phyloP scores from a whole-genome alignment of 2,329 filamentous ascomycete species.

The Neurospora crassa region DNA sequence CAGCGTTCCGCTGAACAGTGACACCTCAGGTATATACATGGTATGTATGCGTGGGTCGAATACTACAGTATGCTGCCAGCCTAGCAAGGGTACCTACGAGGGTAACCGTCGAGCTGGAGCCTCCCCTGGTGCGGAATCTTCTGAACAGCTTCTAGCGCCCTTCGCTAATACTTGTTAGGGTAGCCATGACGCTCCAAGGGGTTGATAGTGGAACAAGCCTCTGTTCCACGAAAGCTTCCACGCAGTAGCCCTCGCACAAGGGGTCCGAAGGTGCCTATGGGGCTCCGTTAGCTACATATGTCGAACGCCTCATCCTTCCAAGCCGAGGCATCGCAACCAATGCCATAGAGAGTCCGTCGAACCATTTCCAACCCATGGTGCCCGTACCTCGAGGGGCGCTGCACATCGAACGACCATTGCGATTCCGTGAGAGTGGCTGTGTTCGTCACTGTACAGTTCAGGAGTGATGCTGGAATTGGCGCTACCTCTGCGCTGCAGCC shows the following conservation, averaged over 20 bases:
- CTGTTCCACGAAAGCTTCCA: neutral
- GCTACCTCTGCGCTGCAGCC: neutral
- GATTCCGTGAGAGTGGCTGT: neutral
- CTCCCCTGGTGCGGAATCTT: conserved; percentile 8
- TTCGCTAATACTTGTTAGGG: neutral
- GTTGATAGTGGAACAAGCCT: neutral
- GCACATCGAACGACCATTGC: neutral
- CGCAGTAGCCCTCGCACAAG: neutral
- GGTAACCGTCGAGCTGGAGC: neutral
- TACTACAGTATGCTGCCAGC: neutral
- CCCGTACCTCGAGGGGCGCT: neutral
- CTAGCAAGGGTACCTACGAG: neutral
- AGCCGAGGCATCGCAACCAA: neutral
- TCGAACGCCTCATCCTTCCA: neutral
- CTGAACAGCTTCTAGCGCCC: conserved; percentile 10
- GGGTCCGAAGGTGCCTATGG: neutral
- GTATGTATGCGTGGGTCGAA: neutral
- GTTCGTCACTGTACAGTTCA: neutral
- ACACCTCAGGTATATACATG: neutral
- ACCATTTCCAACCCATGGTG: neutral
- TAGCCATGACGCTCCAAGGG: neutral
- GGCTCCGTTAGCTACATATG: neutral
- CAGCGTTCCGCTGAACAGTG: neutral
- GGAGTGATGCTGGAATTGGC: neutral
- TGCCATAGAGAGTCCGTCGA: neutral